These are phyloP conservation scores for Monascus ruber DNA, from an alignment of 2,329 filamentous ascomycete genomes.

Conservation along the genomic window DNA sequence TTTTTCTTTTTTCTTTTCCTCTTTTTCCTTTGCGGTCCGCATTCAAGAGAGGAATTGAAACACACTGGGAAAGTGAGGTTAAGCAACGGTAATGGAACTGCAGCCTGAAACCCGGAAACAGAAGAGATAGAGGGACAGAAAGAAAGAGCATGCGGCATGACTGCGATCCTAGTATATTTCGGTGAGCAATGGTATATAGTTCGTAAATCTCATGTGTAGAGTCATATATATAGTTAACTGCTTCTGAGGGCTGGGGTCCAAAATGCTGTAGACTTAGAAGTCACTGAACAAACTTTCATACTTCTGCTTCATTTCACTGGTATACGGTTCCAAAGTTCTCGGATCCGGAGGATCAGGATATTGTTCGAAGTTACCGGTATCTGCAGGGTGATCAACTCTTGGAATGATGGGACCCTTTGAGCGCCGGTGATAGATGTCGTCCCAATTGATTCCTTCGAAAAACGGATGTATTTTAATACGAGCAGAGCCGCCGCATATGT, in stretches of 20 bases:
- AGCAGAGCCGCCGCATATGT: constrained; percentile 49
- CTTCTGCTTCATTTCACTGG: constrained; percentile 48
- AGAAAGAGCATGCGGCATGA: too few relatives aligned
- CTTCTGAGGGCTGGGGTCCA: too few relatives aligned
- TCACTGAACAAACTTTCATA: constrained; percentile 51
- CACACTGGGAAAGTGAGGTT: too few relatives aligned
- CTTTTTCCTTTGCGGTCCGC: too few relatives aligned
- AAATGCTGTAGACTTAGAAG: constrained; percentile 34
- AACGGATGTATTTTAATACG: constrained; percentile 52
- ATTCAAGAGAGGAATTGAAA: too few relatives aligned
- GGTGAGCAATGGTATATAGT: too few relatives aligned
- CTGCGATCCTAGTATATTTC: too few relatives aligned
- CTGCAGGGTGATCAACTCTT: constrained; percentile 46
- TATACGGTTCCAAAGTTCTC: constrained; percentile 43
- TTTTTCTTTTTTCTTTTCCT: too few relatives aligned
- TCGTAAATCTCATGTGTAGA: not conserved
- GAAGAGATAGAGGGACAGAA: too few relatives aligned
- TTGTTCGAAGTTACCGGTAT: constrained; percentile 55
- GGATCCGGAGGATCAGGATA: constrained; percentile 47
- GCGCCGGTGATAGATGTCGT: constrained; percentile 49
- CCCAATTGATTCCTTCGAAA: constrained; percentile 52
- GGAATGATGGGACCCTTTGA: constrained; percentile 53
- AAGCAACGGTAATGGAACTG: too few relatives aligned
- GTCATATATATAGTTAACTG: not conserved
- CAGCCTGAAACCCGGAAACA: too few relatives aligned